Percentiles rank a stretch among this genome's conserved stretches.
These are phyloP conservation scores for Stemphylium lycopersici DNA, from an alignment of 2,329 filamentous ascomycete genomes.

Conservation along the genomic window DNA sequence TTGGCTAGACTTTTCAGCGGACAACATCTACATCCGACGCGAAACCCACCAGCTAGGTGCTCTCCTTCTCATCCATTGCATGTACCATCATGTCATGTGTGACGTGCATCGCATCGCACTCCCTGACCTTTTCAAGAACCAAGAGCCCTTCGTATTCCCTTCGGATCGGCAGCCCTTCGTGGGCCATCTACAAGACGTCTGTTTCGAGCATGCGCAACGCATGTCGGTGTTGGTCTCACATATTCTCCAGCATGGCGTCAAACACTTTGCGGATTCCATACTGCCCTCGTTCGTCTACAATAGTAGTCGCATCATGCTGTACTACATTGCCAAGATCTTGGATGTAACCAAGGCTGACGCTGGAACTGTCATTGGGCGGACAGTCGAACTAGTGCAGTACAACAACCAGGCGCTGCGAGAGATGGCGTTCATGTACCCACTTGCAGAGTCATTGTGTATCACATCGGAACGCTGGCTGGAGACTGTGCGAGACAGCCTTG, in stretches of 20 bases:
- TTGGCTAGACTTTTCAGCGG: slow-evolving; percentile 41
- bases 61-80: slow-evolving; percentile 42
- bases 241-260: slow-evolving; percentile 39
- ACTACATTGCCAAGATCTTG: slow-evolving; percentile 39
- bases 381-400: slow-evolving; percentile 39
- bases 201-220: slow-evolving; percentile 41
- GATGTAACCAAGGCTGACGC: slow-evolving; percentile 36
- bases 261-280: slow-evolving; percentile 43
- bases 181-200: slow-evolving; percentile 33
- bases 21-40: slow-evolving; percentile 45
- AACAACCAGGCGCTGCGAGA: slow-evolving; percentile 40
- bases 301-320: slow-evolving; percentile 44
- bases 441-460: slow-evolving; percentile 39
- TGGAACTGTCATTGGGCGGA: slow-evolving; percentile 31
- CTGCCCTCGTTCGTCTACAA: slow-evolving; percentile 43
- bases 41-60: slow-evolving; percentile 42
- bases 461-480: slow-evolving; percentile 42
- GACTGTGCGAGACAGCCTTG: slow-evolving; percentile 38
- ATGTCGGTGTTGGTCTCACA: slow-evolving; percentile 38
- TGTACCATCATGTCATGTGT: slow-evolving; percentile 44
- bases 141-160: slow-evolving; percentile 38
- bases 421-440: slow-evolving; percentile 41
- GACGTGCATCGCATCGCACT: slow-evolving; percentile 41
- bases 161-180: slow-evolving; percentile 33
- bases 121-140: slow-evolving; percentile 40